phyloP scores from a whole-genome alignment of 192 early-diverging fungal genomes.

The Gaertneriomyces sp. region DNA sequence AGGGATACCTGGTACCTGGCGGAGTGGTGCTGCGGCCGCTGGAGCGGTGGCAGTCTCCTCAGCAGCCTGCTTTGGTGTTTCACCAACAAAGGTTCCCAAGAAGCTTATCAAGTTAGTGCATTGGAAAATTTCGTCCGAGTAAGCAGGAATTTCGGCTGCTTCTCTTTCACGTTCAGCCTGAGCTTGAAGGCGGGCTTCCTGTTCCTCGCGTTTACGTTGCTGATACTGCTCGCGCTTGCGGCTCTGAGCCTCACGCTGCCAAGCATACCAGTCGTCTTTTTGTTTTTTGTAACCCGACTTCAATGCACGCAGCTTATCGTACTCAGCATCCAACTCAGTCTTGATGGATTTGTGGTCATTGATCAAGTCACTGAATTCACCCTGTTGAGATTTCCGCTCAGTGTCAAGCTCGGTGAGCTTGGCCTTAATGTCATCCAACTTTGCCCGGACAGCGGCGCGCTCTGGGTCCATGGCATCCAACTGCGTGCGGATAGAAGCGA shows the following conservation, averaged over 20 bases:
- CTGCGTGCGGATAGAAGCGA: conserved; percentile 51
- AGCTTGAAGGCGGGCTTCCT: conserved; percentile 63
- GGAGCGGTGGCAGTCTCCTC: conserved; percentile 39
- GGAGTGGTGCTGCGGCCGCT: conserved; percentile 38
- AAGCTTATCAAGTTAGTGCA: conserved; percentile 79
- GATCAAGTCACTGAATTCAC: conserved; percentile 63
- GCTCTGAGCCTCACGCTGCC: conserved; percentile 65
- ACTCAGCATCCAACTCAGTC: conserved; percentile 67
- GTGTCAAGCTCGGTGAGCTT: conserved; percentile 66
- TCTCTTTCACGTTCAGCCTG: conserved; percentile 76
- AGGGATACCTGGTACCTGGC: conserved; percentile 58
- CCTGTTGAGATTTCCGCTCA: conserved; percentile 58
- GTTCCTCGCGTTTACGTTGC: conserved; percentile 61
- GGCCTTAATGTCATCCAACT: conserved; percentile 68
- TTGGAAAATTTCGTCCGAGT: conserved; percentile 75
- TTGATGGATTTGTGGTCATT: conserved; percentile 69
- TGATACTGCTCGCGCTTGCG: conserved; percentile 66
- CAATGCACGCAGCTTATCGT: conserved; percentile 61
- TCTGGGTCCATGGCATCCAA: conserved; percentile 50
- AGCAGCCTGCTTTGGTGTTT: conserved; percentile 32
- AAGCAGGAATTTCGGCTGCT: conserved; percentile 83
- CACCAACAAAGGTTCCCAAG: conserved; percentile 46
- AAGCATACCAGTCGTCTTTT: conserved; percentile 72
- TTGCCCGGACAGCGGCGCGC: conserved; percentile 54
- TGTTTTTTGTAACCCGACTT: conserved; percentile 67